Base-by-base conservation (phyloP, 2,329 filamentous ascomycete species). In the Magnaporthales sp. region DNA sequence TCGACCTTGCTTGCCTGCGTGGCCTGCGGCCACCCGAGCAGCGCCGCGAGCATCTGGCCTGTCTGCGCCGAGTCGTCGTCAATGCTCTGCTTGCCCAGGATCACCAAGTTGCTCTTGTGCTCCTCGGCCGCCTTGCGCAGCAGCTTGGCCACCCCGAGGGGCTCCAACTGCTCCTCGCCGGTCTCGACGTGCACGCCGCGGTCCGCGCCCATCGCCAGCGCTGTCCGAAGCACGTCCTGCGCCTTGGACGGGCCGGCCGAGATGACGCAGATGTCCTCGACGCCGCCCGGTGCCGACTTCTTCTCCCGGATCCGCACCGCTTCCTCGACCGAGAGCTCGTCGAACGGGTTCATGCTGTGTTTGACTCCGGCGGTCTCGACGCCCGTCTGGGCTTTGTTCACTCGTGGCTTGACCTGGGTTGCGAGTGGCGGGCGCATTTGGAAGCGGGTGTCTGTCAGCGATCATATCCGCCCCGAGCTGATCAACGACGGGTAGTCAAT, bases 141-240 rank as follows among this genome's bases (percentile, higher is more conserved):
- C 75, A 98, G 80, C 83, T 99, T 99, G 61, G 95, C 95, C 15
- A 99, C 91, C n/a, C 86, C 85, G 67, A 99, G 83, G 26, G 95
- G 95, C 81, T 98, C 95, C 62, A 96, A 83, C 63, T 91, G 88
- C 69, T 86, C 87, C 70, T 90, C 87, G 67, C 86, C 86, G 32
- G 89, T 81, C 75, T 97, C 92, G 58, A 98, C 90, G 81, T 95
- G 93, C 76, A 99, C 90, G 56, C 82, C 90, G 26, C 93, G 90
- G 84, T 99, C 95, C 19, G 94, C 95, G 71, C 95, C 95, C 93
- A 99, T 97, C 73, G 95, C 95, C 93, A 99, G 95, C 67, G 95
- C 95, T 19, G 94, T 99, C 67, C 95, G 92, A 66, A 99, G 86
- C 19, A 93, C 88, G 76, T 99, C 95, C 73, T 88, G 86, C 32